Evolutionary conservation across 495 filamentous ascomycete genomes (phyloP).

Genomic region (Cladorrhinum samala): DNA sequence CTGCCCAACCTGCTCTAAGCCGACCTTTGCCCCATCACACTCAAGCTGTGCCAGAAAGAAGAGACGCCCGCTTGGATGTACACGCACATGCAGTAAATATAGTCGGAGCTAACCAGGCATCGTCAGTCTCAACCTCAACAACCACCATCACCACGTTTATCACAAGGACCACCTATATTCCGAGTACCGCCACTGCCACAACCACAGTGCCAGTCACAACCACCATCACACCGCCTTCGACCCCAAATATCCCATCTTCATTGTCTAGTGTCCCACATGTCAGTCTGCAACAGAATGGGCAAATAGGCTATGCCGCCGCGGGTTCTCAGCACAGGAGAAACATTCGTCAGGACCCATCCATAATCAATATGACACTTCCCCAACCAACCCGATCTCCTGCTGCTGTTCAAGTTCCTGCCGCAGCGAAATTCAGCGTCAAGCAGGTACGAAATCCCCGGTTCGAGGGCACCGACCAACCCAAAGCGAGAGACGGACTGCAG

Average conservation of each 20-base stretch:
- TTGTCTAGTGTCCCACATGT: background rate
- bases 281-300: background rate
- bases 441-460: background rate
- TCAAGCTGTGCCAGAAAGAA: too few species aligned
- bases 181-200: background rate
- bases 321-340: background rate
- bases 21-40: too few species aligned
- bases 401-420: background rate
- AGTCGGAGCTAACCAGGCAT: too few species aligned
- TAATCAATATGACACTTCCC: background rate
- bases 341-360: background rate
- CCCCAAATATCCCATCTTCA: too few species aligned
- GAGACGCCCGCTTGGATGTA: too few species aligned
- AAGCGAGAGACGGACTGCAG: conserved; percentile 31
- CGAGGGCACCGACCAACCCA: too few species aligned
- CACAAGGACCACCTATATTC: too few species aligned
- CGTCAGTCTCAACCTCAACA: background rate
- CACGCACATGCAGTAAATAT: too few species aligned
- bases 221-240: too few species aligned
- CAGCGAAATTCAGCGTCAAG: background rate
- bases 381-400: background rate
- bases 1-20: too few species aligned
- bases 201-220: background rate
- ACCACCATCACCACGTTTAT: background rate
- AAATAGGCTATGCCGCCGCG: background rate